phyloP scores from a whole-genome alignment of 257 asterid species.

The Solanum chiquidenum region DNA sequence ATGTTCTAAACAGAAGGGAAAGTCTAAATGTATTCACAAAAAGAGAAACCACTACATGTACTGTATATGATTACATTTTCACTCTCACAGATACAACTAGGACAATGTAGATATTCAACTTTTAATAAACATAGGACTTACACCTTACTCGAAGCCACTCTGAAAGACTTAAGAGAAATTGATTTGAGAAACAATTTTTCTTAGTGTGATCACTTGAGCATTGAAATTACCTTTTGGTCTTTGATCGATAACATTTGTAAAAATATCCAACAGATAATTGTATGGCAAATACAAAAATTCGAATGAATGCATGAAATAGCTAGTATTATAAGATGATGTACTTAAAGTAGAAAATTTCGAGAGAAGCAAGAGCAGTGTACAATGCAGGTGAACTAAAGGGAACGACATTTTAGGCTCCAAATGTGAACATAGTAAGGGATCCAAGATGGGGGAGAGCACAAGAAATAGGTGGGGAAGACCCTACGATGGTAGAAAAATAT shows the following conservation, averaged over 20 bases:
- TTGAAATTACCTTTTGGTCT: neutral
- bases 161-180: neutral
- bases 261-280: neutral
- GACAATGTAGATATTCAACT: no score
- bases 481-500: constrained; percentile 11
- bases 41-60: no score
- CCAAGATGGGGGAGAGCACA: constrained; percentile 42
- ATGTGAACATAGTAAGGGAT: constrained; percentile 27
- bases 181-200: neutral
- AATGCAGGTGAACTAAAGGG: constrained; percentile 25
- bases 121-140: no score
- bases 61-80: no score
- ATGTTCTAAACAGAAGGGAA: no score
- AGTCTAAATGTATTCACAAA: no score
- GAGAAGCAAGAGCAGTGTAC: constrained; percentile 27
- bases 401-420: constrained; percentile 33
- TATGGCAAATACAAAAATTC: neutral
- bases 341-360: constrained; percentile 7
- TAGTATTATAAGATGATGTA: neutral
- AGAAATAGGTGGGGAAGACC: constrained; percentile 33
- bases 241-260: neutral
- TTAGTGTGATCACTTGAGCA: neutral
- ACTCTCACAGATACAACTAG: no score
- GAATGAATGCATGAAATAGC: neutral
- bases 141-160: no score